Evolutionary conservation across 2,329 filamentous ascomycete genomes (phyloP), one percentile per base, ranked within the genome.

Genomic region (Bipolaris oryzae): DNA sequence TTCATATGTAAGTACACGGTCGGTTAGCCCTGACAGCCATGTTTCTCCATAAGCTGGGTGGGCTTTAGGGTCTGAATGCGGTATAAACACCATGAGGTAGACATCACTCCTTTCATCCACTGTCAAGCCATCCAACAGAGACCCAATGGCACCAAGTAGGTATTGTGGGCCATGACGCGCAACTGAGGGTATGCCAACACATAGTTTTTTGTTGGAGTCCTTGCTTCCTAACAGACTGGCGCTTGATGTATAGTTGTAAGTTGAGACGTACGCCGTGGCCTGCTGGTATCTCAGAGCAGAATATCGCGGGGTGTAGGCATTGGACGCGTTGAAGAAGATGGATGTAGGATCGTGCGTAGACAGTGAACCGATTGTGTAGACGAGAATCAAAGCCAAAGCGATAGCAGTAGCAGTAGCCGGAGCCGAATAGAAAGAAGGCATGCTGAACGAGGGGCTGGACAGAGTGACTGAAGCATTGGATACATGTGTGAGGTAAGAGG

Each of bases 171-270:
- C 74, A n/a, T 77, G 61, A 11, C 80, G 72, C 13, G 74, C 76
- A 23, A 80, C 71, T 0, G 78, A 76, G 9, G 79, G 74, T 50
- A 82, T 75, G 1, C 79, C 80, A 2, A 82, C 63, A 51, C 80
- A 82, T 9, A 81, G 56, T 43, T 71, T 70, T 49, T 64, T 51
- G 39, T n/a, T 31, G 16, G 16, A 20, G 16, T 66, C 61, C 44
- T 55, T 55, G 31, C 61, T 55, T 7, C 50, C 42, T 20, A 53
- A 50, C 13, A 59, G 50, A 25, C 64, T 66, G 18, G 54, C 31
- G 11, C 62, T 55, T 15, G 58, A 63, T 9, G 62, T 53, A 37
- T 58, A 46, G 55, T 68, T 64, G 39, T 62, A 64, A 3, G 63
- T 41, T 15, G 58, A 41, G 18, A 75, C 59, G 50, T 68, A 74